A percentile compares a stretch with the other conserved stretches of the same genome.
These are phyloP conservation scores for Baorangia bicolor DNA, from an alignment of 768 basidiomycete species.

Conservation along the genomic window DNA sequence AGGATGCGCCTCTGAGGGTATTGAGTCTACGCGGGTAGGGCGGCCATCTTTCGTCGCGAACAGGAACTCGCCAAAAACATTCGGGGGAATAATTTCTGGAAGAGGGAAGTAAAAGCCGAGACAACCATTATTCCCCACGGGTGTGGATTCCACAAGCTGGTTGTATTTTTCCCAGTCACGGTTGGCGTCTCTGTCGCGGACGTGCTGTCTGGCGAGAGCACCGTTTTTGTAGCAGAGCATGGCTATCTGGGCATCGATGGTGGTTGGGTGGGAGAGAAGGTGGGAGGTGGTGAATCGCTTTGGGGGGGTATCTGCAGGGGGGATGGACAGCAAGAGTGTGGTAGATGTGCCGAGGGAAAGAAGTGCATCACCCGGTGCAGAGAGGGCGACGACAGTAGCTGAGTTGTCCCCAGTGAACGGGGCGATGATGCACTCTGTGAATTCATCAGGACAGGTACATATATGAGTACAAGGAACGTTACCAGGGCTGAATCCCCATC, in stretches of 20 bases:
- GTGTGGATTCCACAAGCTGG: not conserved
- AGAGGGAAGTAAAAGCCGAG: constrained; percentile 9
- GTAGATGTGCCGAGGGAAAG: constrained; percentile 8
- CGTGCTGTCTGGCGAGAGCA: constrained; percentile 6
- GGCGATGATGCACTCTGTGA: constrained; percentile 3
- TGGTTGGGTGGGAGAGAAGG: constrained; percentile 7
- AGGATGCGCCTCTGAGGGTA: constrained; percentile 4
- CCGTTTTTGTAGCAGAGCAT: constrained; percentile 14
- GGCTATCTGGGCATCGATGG: constrained; percentile 2
- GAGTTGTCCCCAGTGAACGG: constrained; percentile 10
- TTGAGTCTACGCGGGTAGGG: not conserved
- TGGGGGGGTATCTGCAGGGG: constrained; percentile 2
- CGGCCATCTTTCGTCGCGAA: not conserved
- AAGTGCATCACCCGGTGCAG: constrained; percentile 4
- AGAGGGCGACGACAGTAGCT: constrained; percentile 7
- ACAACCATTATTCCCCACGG: not conserved
- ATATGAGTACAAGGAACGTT: no score
- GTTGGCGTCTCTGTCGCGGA: constrained; percentile 4
- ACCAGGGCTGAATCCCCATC: constrained; percentile 8
- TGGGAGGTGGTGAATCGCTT: constrained; percentile 8
- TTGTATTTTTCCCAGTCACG: constrained; percentile 3
- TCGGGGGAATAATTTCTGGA: constrained; percentile 7
- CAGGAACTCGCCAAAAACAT: constrained; percentile 3
- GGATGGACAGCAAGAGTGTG: constrained; percentile 7
- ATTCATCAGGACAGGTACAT: not conserved